Conservation (phyloP, 1,284 basidiomycete species). For the Microbotryum intermedium region DNA sequence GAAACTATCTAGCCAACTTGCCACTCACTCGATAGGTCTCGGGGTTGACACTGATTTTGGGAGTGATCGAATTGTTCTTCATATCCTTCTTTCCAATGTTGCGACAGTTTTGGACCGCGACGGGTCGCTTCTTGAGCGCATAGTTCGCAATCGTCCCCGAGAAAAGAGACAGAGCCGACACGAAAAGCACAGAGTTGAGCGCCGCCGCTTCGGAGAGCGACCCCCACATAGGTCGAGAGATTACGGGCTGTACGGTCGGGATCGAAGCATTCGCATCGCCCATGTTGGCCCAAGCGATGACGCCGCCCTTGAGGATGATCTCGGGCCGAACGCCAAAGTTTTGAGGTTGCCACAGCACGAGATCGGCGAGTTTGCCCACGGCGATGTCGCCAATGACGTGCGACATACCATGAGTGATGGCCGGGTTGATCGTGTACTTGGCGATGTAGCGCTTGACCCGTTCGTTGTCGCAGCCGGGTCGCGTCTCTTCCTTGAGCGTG, state of each 20-base stretch:
- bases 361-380: constrained; percentile 76
- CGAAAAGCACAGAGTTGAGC: constrained; percentile 73
- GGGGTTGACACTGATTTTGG: constrained; percentile 79
- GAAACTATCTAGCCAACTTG: background rate
- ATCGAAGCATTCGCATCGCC: constrained; percentile 52
- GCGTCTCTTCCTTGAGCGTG: constrained; percentile 55
- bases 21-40: constrained; percentile 57
- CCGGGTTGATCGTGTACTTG: constrained; percentile 98
- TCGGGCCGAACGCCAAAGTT: constrained; percentile 88
- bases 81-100: constrained; percentile 74
- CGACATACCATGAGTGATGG: constrained; percentile 86
- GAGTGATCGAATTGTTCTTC: constrained; percentile 81
- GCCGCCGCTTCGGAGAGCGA: constrained; percentile 62
- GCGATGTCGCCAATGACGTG: constrained; percentile 79
- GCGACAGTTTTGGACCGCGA: constrained; percentile 71
- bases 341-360: constrained; percentile 88
- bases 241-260: constrained; percentile 82
- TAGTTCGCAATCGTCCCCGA: constrained; percentile 60
- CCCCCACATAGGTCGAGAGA: constrained; percentile 85
- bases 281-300: constrained; percentile 75
- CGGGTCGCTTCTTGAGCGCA: constrained; percentile 61
- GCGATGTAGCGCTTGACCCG: constrained; percentile 92
- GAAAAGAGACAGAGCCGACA: constrained; percentile 64
- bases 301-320: constrained; percentile 87
- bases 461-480: constrained; percentile 67